A percentile compares a stretch with the other conserved stretches of the same genome.
Evolutionary conservation across 768 basidiomycete genomes (phyloP).

Genomic region (Lenzites betulinus): DNA sequence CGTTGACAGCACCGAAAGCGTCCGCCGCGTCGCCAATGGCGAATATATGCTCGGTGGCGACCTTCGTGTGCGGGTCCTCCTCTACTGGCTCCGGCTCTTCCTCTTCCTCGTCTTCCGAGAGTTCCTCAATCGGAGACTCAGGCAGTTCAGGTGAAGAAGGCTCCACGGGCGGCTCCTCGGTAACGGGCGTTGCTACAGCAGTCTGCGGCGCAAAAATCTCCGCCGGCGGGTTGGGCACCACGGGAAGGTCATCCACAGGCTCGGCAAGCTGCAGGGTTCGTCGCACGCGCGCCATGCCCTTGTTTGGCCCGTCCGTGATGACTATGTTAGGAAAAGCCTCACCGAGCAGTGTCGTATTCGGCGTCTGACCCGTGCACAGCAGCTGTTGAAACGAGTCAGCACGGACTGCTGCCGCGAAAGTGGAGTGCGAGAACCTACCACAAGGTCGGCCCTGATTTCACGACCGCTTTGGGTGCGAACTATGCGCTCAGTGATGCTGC

Average conservation of each 20-base stretch:
- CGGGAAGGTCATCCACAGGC: conserved; percentile 7
- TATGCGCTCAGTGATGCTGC: conserved; percentile 24
- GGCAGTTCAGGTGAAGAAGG: not conserved
- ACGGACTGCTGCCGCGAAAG: not conserved
- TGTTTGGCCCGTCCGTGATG: conserved; percentile 39
- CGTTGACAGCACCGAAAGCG: conserved; percentile 62
- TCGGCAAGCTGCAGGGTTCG: conserved; percentile 54
- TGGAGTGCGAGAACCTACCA: conserved; percentile 43
- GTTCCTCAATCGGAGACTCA: not conserved
- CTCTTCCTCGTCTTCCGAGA: conserved; percentile 15
- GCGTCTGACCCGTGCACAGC: conserved; percentile 61
- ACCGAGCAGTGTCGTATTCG: conserved; percentile 52
- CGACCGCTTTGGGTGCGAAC: conserved; percentile 52
- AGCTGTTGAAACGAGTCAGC: conserved; percentile 37
- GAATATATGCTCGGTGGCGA: conserved; percentile 56
- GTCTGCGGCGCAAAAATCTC: not conserved
- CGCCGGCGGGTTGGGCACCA: not conserved
- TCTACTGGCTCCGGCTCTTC: conserved; percentile 14
- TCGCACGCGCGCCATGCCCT: conserved; percentile 46
- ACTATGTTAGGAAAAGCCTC: conserved; percentile 23
- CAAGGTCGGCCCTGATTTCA: conserved; percentile 52
- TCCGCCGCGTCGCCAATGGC: conserved; percentile 65
- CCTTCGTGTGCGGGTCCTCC: conserved; percentile 26
- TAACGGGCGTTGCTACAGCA: not conserved
- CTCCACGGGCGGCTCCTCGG: not conserved